These are phyloP conservation scores for Licmophora abbreviata DNA, from an alignment of 108 stramenopile genomes.

Conservation along the genomic window DNA sequence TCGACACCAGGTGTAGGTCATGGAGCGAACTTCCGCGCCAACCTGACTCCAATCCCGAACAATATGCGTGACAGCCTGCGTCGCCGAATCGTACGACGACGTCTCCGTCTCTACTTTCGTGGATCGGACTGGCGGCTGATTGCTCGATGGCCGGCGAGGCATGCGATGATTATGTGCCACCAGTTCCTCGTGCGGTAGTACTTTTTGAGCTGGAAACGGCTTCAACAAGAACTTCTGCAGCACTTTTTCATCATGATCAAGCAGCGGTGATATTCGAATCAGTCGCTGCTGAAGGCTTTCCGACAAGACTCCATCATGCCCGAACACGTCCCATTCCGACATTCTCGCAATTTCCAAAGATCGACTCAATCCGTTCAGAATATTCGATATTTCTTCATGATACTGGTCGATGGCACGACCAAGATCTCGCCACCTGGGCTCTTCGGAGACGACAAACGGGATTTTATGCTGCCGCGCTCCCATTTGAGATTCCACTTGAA, in stretches of 20 bases:
- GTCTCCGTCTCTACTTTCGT: not conserved
- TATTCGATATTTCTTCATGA: not conserved
- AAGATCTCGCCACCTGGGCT: not conserved
- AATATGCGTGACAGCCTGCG: slow-evolving; percentile 62
- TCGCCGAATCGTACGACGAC: slow-evolving; percentile 49
- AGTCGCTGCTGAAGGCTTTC: slow-evolving; percentile 19
- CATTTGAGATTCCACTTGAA: too few species aligned
- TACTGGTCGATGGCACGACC: not conserved
- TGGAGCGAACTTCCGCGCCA: slow-evolving; percentile 33
- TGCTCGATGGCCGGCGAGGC: not conserved
- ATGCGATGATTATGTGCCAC: not conserved
- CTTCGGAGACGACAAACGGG: too few species aligned
- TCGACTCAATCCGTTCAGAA: slow-evolving; percentile 23
- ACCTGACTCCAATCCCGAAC: slow-evolving; percentile 62
- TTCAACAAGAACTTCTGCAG: slow-evolving; percentile 18
- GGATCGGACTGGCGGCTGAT: not conserved
- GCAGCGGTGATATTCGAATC: slow-evolving; percentile 10
- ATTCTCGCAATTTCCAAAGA: slow-evolving; percentile 18
- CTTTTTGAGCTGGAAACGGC: slow-evolving; percentile 7
- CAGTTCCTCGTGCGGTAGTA: not conserved
- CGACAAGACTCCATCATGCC: slow-evolving; percentile 7
- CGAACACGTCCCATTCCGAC: slow-evolving; percentile 9
- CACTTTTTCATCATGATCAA: slow-evolving; percentile 25
- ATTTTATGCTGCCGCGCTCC: too few species aligned
- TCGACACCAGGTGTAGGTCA: slow-evolving; percentile 58